phyloP scores from a whole-genome alignment of 2,329 filamentous ascomycete genomes.

The Tolypocladium cylindrosporum region DNA sequence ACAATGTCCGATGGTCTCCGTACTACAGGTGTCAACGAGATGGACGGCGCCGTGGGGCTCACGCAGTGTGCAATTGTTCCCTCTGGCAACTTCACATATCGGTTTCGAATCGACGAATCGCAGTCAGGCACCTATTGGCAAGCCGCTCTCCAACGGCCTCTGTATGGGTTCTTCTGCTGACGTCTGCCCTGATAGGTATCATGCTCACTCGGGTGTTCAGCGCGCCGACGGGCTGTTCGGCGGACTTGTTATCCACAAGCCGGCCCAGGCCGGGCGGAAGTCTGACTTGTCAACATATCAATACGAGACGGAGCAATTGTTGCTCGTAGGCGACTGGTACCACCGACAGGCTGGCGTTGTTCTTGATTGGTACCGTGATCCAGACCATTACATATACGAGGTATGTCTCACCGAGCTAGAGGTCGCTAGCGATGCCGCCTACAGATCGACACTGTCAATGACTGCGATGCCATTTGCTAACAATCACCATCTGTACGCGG shows the following conservation, averaged over 20 bases:
- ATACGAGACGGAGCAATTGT: slow-evolving; percentile 21
- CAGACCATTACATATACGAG: slow-evolving; percentile 7
- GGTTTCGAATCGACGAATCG: slow-evolving; percentile 42
- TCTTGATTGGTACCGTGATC: slow-evolving; percentile 11
- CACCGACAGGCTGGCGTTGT: slow-evolving; percentile 24
- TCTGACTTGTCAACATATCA: slow-evolving; percentile 8
- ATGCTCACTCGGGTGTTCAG: slow-evolving; percentile 50
- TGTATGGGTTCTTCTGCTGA: slow-evolving; percentile 7
- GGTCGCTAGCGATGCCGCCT: no score
- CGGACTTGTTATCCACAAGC: slow-evolving; percentile 24
- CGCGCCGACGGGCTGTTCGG: slow-evolving; percentile 5
- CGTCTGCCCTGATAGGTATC: slow-evolving; percentile 33
- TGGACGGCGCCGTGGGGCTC: slow-evolving; percentile 56
- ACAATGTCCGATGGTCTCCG: not conserved
- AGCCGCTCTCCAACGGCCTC: slow-evolving; percentile 33
- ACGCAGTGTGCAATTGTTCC: slow-evolving; percentile 51
- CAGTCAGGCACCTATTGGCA: slow-evolving; percentile 52
- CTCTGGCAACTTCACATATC: slow-evolving; percentile 38
- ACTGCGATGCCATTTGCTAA: slow-evolving; percentile 14
- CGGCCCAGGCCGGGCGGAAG: slow-evolving; percentile 16
- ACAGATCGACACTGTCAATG: not conserved
- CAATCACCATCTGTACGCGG: slow-evolving; percentile 13
- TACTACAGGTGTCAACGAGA: slow-evolving; percentile 30
- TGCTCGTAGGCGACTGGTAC: slow-evolving; percentile 29
- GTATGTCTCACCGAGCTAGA: slow-evolving; percentile 1